Evolutionary conservation across 2,329 filamentous ascomycete genomes (phyloP), one percentile per base, ranked within the genome.

Genomic region (Sphaceloma murrayae): DNA sequence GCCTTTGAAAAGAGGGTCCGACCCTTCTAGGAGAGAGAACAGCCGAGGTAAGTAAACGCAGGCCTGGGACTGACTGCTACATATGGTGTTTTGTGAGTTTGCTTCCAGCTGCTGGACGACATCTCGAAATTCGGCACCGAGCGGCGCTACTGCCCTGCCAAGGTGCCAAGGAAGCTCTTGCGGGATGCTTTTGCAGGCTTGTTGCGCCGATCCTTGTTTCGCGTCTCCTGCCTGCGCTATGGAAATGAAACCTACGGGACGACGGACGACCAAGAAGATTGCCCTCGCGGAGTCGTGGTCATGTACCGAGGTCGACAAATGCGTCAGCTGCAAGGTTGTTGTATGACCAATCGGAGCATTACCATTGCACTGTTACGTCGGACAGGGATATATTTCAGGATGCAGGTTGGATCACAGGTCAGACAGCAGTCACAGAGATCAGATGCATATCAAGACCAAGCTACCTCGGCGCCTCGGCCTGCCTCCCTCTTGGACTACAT

Each of bases 161-260:
- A 40, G 36, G 26, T 16, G 36, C 36, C 36, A 40, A 40, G 36
- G 13, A 11, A 18, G 22, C 27, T 29, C 36, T 40, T 30, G 22
- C 18, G 13, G 5, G 22, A 29, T 19, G 34, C 34, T 27, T 39
- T 17, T 10, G 9, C 5, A 9, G 34, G 34, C 34, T 39, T 39
- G 34, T 39, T 26, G 34, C 16, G 34, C 27, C 19, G 34, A 39
- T 39, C 34, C 19, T 17, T 17, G 36, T 40, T 30, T 40, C 36
- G 36, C 36, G 30, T 30, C 36, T 30, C 24, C 24, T 29, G 22
- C n/a, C 22, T n/a, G n/a, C n/a, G n/a, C n/a, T n/a, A n/a, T n/a
- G n/a, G n/a, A 19, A 26, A 17, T 39, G 19, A 40, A 30, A 40
- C 36, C 26, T 13, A 26, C 13, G 21, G 36, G 4, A 6, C 7